Base-by-base conservation (phyloP, 2,329 filamentous ascomycete genomes). In the Huntiella moniliformis region DNA sequence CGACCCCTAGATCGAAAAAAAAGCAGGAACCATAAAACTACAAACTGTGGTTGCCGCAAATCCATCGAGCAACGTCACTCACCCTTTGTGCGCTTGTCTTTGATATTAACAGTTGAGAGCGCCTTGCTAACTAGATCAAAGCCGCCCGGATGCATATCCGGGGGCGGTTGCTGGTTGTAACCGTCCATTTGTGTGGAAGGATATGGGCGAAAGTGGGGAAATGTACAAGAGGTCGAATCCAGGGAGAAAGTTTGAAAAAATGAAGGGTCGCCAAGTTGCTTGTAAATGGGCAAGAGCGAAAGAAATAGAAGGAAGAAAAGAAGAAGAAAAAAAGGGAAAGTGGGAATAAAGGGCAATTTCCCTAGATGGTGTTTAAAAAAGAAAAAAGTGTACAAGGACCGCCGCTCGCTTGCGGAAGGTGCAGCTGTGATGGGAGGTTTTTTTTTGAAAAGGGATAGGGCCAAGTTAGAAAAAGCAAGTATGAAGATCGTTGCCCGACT, bases 61-160 rank as follows among this genome's bases (percentile, higher is more conserved):
- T 13, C 22, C 22, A 28, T 28, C 22, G 22, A 28, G 22, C 22
- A 28, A 28, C 22, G 22, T 28, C 11, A 43, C 39, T 44, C 34
- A 45, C 47, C 47, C 38, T 49, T 49, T 8, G 47, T 49, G 13
- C 47, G 38, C 22, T 45, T 49, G 16, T 49, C 47, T 16, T 49
- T 42, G 16, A 49, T 35, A 13, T 38, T 4, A 16, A 49, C 44
- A 31, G 22, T 12, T 5, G 31, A 10, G 13, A 42, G 28, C 17
- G 13, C 22, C 33, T 45, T 32, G 37, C 18, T 31, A 28, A 28
- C 22, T 2, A 28, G 38, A 11, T 40, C 38, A 13, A 40, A n/a
- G 42, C 17, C 34, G n/a, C 35, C 5, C 15, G 12, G 35, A 34
- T 45, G 28, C 31, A 40, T 32, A 15, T 8, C 2, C n/a, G 18